Base-by-base conservation (phyloP, 306 rosid genomes). In the Cotoneaster glaucophyllus region DNA sequence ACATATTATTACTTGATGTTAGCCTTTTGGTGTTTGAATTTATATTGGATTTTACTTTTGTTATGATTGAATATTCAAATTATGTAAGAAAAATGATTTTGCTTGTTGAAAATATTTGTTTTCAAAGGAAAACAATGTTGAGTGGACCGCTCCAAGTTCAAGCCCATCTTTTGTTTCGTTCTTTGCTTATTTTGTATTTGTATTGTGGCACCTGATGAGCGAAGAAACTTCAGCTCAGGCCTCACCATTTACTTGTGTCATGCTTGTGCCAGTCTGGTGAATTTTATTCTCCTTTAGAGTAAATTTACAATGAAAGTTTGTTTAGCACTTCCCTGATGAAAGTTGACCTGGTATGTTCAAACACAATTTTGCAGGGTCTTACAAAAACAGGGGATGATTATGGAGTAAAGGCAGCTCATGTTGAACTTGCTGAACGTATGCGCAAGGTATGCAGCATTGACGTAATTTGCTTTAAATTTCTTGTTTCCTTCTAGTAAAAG, bases 361-460 rank as follows among this genome's bases (percentile, higher is more conserved):
- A 78, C 64, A 54, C 62, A 24, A 64, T 73, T 80, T 70, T 28
- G 61, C 80, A 95, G 98, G 98, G 98, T 69, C 83, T 95, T 86
- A 88, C 98, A 56, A 95, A 95, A 91, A 88, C 93, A 21, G 97
- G 98, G 84, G 97, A 95, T 82, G 97, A 95, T 85, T 95, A 95
- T 80, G 98, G 90, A 86, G 98, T 95, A 24, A 95, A 95, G 85
- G 70, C 93, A 39, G 98, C 98, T 82, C 97, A 95, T 78, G 98
- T 95, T 74, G 97, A 95, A 85, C 97, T 92, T 77, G 98, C 98
- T 81, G 98, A 95, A 79, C 89, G 98, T 75, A 92, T 95, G 98
- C 97, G 98, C 70, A 92, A 95, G 98, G 98, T 95, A 74, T 65
- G 88, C 59, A 75, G 65, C 19, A 73, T 61, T 37, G 25, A 5